Evolutionary conservation across 805 yeast species (phyloP).

Genomic region (Metschnikowia arizonensis): DNA sequence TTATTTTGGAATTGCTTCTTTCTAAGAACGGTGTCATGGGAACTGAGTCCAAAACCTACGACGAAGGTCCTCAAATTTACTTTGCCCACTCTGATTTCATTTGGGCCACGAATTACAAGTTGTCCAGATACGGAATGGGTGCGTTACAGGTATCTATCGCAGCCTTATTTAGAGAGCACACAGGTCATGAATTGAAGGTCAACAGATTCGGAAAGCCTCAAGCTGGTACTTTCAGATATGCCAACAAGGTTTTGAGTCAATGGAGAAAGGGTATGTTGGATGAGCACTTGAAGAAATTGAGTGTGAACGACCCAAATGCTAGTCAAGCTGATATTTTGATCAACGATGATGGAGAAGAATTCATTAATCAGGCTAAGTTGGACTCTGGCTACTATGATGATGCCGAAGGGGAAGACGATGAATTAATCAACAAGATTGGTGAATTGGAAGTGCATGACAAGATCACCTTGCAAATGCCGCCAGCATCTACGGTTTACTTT

Average conservation of each 20-base stretch:
- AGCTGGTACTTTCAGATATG: conserved; percentile 78
- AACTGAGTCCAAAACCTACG: conserved; percentile 62
- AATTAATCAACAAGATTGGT: conserved; percentile 22
- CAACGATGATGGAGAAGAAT: conserved; percentile 42
- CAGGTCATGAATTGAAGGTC: conserved; percentile 75
- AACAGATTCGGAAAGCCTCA: conserved; percentile 90
- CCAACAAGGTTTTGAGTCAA: conserved; percentile 66
- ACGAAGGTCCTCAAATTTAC: conserved; percentile 77
- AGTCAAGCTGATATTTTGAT: conserved; percentile 40
- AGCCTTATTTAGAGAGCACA: conserved; percentile 77
- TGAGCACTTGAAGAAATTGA: conserved; percentile 59
- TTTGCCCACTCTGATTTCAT: conserved; percentile 91
- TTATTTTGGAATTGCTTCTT: conserved; percentile 73
- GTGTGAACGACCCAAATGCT: conserved; percentile 42
- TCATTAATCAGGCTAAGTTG: conserved; percentile 40
- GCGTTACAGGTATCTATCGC: conserved; percentile 87
- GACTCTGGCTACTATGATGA: conserved; percentile 31
- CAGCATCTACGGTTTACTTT: conserved; percentile 81
- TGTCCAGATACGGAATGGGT: conserved; percentile 90
- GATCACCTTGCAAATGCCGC: conserved; percentile 60
- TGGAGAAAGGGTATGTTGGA: conserved; percentile 81
- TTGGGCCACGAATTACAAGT: conserved; percentile 85
- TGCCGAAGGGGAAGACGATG: conserved; percentile 29
- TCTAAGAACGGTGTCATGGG: conserved; percentile 83
- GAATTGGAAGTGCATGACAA: conserved; percentile 29